phyloP scores from a whole-genome alignment of 2,329 filamentous ascomycete genomes.

The Pezicula carpinea region DNA sequence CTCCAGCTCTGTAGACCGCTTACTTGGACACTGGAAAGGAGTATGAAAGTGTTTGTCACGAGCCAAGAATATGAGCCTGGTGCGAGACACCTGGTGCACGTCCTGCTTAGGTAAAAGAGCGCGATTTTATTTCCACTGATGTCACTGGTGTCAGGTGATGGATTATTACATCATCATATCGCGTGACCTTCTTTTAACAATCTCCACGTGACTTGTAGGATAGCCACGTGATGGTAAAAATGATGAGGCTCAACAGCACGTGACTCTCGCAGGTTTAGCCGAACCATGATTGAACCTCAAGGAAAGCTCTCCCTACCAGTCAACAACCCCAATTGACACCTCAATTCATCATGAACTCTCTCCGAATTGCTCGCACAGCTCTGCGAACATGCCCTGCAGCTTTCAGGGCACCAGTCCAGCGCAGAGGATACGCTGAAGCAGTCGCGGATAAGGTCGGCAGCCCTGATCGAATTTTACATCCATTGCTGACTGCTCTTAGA shows the following conservation, averaged over 20 bases:
- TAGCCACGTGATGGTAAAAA: too few relatives aligned
- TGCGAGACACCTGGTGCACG: too few relatives aligned
- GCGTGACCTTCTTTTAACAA: too few relatives aligned
- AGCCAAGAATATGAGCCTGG: too few relatives aligned
- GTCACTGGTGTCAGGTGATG: too few relatives aligned
- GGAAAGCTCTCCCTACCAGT: slow-evolving; percentile 14
- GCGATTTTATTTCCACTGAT: too few relatives aligned
- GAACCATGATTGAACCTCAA: slow-evolving; percentile 4
- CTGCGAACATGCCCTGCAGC: slow-evolving; percentile 76
- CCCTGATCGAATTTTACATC: slow-evolving; percentile 18
- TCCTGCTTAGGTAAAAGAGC: too few relatives aligned
- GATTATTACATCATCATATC: too few relatives aligned
- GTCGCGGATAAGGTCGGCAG: slow-evolving; percentile 71
- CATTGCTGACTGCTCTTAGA: slow-evolving; percentile 42
- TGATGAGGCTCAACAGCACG: background rate
- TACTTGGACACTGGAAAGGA: too few relatives aligned
- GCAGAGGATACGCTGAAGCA: slow-evolving; percentile 87
- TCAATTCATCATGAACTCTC: slow-evolving; percentile 75
- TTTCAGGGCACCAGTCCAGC: slow-evolving; percentile 71
- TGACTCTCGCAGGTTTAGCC: background rate
- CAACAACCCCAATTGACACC: slow-evolving; percentile 37
- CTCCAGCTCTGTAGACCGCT: too few relatives aligned
- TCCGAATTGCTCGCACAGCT: slow-evolving; percentile 88
- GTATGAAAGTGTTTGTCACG: too few relatives aligned
- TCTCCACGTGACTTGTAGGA: too few relatives aligned